phyloP scores from a whole-genome alignment of 139 green algal genomes.

The Chlamydomonas schloesseri region DNA sequence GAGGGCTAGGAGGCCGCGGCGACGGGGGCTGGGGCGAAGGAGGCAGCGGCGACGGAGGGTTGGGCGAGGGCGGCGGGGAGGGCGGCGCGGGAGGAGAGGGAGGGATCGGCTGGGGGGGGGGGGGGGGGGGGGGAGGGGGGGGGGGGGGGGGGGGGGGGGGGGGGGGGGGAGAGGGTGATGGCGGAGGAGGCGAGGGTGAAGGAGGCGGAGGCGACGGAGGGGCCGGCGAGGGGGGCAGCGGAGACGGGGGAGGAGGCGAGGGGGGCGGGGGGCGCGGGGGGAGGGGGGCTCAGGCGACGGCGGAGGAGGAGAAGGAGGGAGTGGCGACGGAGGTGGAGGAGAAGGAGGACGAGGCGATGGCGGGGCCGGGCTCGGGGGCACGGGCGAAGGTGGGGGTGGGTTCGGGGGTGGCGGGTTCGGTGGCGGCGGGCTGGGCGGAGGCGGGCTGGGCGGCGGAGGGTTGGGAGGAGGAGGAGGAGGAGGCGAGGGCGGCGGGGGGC shows the following conservation, averaged over 20 bases:
- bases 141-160: not conserved
- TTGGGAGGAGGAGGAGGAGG: no score
- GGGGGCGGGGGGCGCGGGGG: not conserved
- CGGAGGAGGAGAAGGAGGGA: not conserved
- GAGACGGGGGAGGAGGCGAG: not conserved
- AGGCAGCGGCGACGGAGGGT: not conserved
- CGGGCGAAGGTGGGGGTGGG: not conserved
- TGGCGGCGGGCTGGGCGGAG: not conserved
- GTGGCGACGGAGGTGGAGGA: not conserved
- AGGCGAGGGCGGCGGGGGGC: no score
- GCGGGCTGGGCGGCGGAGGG: no score
- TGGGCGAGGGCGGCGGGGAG: not conserved
- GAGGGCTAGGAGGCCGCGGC: not conserved
- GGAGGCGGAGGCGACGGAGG: not conserved
- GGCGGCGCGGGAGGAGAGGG: not conserved
- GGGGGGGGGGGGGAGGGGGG: not conserved
- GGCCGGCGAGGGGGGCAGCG: not conserved
- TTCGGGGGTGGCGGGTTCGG: not conserved
- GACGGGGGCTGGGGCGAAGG: not conserved
- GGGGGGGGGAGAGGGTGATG: no score
- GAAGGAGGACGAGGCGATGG: not conserved
- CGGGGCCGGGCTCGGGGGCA: not conserved
- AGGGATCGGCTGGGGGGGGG: not conserved
- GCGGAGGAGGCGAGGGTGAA: not conserved
- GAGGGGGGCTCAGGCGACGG: not conserved